These are phyloP conservation scores for Medakamo hakoo DNA, from an alignment of 139 green algal genomes.

Conservation along the genomic window DNA sequence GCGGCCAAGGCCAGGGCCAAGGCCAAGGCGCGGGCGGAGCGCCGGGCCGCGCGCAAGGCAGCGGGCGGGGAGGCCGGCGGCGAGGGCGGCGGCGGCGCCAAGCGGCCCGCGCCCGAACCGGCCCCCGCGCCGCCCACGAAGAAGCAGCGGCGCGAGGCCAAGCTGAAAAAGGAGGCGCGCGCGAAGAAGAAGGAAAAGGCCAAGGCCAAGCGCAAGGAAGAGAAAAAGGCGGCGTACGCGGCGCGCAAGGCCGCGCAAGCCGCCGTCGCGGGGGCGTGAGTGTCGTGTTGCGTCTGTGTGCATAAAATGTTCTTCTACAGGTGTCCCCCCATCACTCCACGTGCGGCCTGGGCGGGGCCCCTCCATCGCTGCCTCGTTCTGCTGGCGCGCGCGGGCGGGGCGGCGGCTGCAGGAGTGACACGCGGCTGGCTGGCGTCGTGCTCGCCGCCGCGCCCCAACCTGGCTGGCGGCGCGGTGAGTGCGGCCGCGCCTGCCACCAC, in stretches of 20 bases:
- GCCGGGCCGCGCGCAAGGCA: background rate
- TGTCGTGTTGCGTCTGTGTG: too few relatives aligned
- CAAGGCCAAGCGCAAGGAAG: background rate
- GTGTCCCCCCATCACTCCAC: background rate
- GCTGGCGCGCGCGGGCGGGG: too few relatives aligned
- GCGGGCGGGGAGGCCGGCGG: background rate
- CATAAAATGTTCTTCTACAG: too few relatives aligned
- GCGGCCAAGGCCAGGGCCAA: background rate
- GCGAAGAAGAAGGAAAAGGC: slow-evolving; percentile 2
- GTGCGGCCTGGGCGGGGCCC: too few relatives aligned
- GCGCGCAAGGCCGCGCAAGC: too few relatives aligned
- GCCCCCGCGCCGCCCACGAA: too few relatives aligned
- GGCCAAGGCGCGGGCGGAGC: slow-evolving; percentile 6
- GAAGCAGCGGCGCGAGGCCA: too few relatives aligned
- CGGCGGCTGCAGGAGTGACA: background rate
- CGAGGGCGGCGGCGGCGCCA: slow-evolving; percentile 1
- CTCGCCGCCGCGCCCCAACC: background rate
- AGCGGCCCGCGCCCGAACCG: background rate
- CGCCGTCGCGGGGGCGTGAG: too few relatives aligned
- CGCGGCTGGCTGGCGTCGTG: too few relatives aligned
- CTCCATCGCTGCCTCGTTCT: too few relatives aligned
- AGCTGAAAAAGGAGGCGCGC: background rate
- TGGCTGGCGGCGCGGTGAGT: background rate
- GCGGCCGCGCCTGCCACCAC: background rate
- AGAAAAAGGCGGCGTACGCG: background rate